These are phyloP conservation scores for Meredithiella fracta DNA, from an alignment of 2,329 filamentous ascomycete genomes.

Conservation along the genomic window DNA sequence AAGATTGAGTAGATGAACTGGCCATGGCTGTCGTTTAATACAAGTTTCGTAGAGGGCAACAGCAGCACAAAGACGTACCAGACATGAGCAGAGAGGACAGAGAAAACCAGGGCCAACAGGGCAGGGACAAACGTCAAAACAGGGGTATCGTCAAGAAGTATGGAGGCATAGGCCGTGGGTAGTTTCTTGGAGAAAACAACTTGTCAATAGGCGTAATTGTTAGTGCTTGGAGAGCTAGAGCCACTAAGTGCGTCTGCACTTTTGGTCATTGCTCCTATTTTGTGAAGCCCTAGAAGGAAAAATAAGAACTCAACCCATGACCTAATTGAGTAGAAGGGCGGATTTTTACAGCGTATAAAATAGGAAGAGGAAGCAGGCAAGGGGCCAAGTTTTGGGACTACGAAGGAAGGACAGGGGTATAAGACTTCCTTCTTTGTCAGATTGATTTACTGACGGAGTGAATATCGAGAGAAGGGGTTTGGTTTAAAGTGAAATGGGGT, in stretches of 20 bases:
- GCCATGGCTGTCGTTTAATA: slow-evolving; percentile 3
- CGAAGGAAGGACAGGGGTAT: background rate
- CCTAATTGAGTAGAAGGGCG: background rate
- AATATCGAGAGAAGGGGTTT: background rate
- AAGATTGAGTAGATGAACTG: background rate
- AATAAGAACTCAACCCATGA: background rate
- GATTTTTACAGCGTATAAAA: too few relatives aligned
- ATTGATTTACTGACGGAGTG: background rate
- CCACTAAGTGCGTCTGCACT: background rate
- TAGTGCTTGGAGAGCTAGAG: too few relatives aligned
- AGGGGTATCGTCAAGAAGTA: background rate
- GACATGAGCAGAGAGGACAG: background rate
- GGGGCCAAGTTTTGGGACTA: background rate
- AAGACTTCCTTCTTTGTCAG: background rate
- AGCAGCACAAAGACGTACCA: too few relatives aligned
- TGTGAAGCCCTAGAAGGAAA: background rate
- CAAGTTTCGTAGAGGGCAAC: background rate
- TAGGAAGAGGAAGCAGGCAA: background rate
- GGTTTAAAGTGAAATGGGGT: background rate
- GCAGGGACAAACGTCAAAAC: background rate
- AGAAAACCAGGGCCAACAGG: background rate
- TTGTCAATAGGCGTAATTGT: background rate
- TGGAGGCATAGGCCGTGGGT: background rate
- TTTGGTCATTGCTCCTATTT: background rate
- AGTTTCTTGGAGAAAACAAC: background rate